These are phyloP conservation scores for Salvia hispanica DNA, from an alignment of 257 asterid genomes.

Conservation along the genomic window DNA sequence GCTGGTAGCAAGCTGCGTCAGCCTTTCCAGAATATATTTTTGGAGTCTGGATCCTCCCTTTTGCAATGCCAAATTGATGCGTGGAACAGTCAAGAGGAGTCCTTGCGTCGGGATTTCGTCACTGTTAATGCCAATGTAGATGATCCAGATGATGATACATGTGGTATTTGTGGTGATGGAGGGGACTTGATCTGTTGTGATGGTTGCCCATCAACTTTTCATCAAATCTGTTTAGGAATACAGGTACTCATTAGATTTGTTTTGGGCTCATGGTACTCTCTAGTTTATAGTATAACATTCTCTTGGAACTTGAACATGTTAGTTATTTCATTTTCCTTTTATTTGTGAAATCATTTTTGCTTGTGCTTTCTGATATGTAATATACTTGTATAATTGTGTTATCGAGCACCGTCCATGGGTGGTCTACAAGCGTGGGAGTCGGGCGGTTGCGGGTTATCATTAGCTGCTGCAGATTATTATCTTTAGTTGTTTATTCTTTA, in stretches of 20 bases:
- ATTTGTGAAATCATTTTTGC: background rate
- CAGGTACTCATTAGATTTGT: constrained; percentile 46
- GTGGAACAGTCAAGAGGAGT: constrained; percentile 85
- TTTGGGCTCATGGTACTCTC: constrained; percentile 5
- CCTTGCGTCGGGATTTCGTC: constrained; percentile 56
- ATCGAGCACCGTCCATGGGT: too few species aligned
- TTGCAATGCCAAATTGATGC: constrained; percentile 87
- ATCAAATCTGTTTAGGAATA: constrained; percentile 82
- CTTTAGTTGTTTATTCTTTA: too few species aligned
- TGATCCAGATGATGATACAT: constrained; percentile 95
- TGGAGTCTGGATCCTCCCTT: constrained; percentile 87
- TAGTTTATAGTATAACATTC: constrained; percentile 17
- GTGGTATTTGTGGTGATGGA: constrained; percentile 97
- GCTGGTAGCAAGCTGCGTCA: constrained; percentile 91
- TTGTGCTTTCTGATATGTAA: constrained; percentile 6
- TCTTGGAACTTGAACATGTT: constrained; percentile 6
- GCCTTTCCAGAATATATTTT: constrained; percentile 76
- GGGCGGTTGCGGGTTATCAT: too few species aligned
- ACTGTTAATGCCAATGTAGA: constrained; percentile 64
- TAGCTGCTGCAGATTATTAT: too few species aligned
- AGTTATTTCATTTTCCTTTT: background rate
- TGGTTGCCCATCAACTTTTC: constrained; percentile 97
- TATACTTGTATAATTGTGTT: background rate
- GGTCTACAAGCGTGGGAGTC: too few species aligned
- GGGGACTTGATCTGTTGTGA: constrained; percentile 98